phyloP scores from a whole-genome alignment of 805 yeast genomes.

The Metschnikowia reukaufii region DNA sequence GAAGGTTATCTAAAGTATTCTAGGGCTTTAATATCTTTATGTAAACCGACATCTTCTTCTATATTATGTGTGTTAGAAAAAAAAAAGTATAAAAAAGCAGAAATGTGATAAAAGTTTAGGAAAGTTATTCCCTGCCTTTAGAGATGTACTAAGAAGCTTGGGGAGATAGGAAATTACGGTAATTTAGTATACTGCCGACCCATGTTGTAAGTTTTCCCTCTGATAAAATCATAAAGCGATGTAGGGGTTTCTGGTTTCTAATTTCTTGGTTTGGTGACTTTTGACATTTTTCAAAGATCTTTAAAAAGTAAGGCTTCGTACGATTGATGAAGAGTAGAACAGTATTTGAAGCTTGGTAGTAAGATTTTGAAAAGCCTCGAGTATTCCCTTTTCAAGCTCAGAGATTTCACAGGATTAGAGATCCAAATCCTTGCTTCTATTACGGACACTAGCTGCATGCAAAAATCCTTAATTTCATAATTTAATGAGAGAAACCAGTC shows the following conservation, averaged over 20 bases:
- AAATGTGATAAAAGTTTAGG: too few relatives aligned
- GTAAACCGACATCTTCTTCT: too few relatives aligned
- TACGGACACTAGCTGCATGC: background rate
- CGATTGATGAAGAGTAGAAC: background rate
- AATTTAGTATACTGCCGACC: too few relatives aligned
- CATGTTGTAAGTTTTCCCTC: too few relatives aligned
- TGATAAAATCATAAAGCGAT: background rate
- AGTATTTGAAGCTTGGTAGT: conserved; percentile 1
- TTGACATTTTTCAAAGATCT: background rate
- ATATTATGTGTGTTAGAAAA: too few relatives aligned
- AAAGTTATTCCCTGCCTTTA: too few relatives aligned
- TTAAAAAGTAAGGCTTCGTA: background rate
- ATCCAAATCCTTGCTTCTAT: too few relatives aligned
- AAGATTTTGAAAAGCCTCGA: background rate
- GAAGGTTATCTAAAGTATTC: too few relatives aligned
- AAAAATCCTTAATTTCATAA: conserved; percentile 1
- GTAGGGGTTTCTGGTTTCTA: background rate
- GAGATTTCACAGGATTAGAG: background rate
- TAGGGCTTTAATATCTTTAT: background rate
- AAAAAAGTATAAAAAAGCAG: too few relatives aligned
- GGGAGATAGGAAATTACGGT: too few relatives aligned
- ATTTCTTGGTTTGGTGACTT: background rate
- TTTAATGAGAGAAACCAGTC: conserved; percentile 3
- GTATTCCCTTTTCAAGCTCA: conserved; percentile 3
- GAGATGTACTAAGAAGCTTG: too few relatives aligned